Conservation (phyloP, 2,329 filamentous ascomycete genomes). For the Sclerotinia trifoliorum region DNA sequence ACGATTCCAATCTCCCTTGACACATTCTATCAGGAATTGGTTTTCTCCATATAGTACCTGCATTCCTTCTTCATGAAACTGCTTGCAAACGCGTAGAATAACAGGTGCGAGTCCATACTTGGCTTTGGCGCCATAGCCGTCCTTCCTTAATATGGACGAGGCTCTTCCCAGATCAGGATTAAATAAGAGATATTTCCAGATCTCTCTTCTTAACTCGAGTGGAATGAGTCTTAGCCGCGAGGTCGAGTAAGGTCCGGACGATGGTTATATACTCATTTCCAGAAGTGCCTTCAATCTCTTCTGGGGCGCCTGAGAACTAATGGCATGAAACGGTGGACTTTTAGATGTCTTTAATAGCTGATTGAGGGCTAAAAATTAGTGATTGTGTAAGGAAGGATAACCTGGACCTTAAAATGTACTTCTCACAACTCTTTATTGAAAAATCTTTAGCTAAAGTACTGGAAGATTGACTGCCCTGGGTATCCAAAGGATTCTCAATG, state of each 20-base stretch:
- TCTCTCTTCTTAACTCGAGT: not conserved
- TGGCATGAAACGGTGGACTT: no score
- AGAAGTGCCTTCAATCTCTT: no score
- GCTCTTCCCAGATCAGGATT: not conserved
- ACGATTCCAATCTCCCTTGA: fast-evolving
- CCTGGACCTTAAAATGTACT: no score
- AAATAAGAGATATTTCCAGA: not conserved
- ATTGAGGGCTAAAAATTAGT: no score
- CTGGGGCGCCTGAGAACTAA: no score
- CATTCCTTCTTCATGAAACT: not conserved
- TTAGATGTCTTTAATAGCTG: no score
- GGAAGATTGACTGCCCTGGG: no score
- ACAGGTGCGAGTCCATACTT: not conserved
- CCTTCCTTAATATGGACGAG: not conserved
- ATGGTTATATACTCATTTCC: no score
- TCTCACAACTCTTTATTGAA: no score
- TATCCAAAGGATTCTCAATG: no score
- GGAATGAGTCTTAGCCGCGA: not conserved
- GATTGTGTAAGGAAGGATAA: no score
- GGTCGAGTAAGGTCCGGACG: not conserved
- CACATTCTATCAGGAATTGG: not conserved
- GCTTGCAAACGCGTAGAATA: not conserved
- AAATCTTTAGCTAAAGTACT: no score
- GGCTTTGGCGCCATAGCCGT: not conserved
- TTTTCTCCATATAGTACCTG: not conserved